These are phyloP conservation scores for Cryomyces antarcticus DNA, from an alignment of 495 filamentous ascomycete species.

Conservation along the genomic window DNA sequence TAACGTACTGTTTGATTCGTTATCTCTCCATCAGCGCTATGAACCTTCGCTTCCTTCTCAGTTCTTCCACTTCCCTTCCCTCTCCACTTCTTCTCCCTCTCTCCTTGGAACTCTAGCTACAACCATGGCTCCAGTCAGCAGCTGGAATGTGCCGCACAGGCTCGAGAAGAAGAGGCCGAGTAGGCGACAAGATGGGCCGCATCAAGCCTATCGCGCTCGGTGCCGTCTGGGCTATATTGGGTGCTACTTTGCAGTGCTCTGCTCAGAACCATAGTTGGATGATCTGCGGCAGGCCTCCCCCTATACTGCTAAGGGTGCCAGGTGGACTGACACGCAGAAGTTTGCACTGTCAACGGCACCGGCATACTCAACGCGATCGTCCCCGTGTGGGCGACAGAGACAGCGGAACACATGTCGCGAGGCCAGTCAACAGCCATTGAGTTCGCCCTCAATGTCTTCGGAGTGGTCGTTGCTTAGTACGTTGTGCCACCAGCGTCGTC, in stretches of 20 bases:
- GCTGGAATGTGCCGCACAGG: too few relatives aligned
- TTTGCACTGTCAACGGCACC: slow-evolving; percentile 43
- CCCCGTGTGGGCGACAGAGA: slow-evolving; percentile 53
- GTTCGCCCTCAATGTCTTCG: slow-evolving; percentile 52
- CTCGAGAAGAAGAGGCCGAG: not conserved
- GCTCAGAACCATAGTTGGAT: slow-evolving; percentile 47
- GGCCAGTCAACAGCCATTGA: slow-evolving; percentile 51
- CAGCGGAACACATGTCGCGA: slow-evolving; percentile 41
- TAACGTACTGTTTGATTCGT: too few relatives aligned
- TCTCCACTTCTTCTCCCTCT: too few relatives aligned
- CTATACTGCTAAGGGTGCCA: slow-evolving; percentile 4
- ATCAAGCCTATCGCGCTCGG: slow-evolving; percentile 1
- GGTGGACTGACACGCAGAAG: slow-evolving; percentile 6
- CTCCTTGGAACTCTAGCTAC: too few relatives aligned
- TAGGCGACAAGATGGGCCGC: slow-evolving; percentile 2
- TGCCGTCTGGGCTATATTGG: slow-evolving; percentile 2
- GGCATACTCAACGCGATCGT: slow-evolving; percentile 47
- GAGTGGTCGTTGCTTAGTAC: slow-evolving; percentile 51
- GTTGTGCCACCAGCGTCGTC: slow-evolving; percentile 34
- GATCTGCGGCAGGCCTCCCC: slow-evolving; percentile 32
- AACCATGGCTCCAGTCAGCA: too few relatives aligned
- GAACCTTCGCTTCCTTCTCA: too few relatives aligned
- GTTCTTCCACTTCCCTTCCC: too few relatives aligned
- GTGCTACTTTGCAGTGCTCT: slow-evolving; percentile 14
- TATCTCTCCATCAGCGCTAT: too few relatives aligned